Evolutionary conservation across 768 basidiomycete species (phyloP).

Genomic region (Pisolithus albus): DNA sequence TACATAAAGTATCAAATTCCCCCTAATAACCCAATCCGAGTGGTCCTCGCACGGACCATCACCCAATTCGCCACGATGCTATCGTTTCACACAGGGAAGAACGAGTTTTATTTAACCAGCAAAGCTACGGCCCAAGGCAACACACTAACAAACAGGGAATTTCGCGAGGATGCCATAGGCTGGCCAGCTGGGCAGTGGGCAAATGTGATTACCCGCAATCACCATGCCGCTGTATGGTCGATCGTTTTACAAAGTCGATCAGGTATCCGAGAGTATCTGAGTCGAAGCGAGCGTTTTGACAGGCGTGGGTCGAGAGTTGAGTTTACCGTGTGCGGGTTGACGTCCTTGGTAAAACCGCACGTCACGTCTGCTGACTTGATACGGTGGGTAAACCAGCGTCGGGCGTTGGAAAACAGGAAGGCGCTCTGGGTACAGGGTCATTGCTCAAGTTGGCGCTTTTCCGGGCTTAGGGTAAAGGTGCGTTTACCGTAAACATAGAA

Average conservation of each 20-base stretch:
- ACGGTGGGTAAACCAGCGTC: conserved; percentile 10
- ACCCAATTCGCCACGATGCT: not conserved
- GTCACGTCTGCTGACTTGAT: not conserved
- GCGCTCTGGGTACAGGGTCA: conserved; percentile 26
- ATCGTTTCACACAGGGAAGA: too few relatives aligned
- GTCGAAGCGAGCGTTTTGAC: conserved; percentile 6
- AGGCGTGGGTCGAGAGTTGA: conserved; percentile 1
- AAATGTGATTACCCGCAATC: not conserved
- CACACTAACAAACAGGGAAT: too few relatives aligned
- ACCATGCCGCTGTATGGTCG: conserved; percentile 10
- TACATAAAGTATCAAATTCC: too few relatives aligned
- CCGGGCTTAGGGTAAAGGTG: not conserved
- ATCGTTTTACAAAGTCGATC: conserved; percentile 35
- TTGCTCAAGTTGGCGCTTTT: not conserved
- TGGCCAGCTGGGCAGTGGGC: not conserved
- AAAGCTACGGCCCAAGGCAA: too few relatives aligned
- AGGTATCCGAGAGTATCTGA: conserved; percentile 41
- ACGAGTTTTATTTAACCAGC: too few relatives aligned
- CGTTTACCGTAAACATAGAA: conserved; percentile 39
- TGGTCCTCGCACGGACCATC: not conserved
- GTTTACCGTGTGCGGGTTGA: conserved; percentile 3
- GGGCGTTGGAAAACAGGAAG: conserved; percentile 28
- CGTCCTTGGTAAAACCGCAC: not conserved
- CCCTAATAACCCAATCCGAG: not conserved
- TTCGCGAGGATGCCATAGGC: too few relatives aligned